Evolutionary conservation across 176 grass and related monocot species (phyloP).

Genomic region (Ananas comosus): DNA sequence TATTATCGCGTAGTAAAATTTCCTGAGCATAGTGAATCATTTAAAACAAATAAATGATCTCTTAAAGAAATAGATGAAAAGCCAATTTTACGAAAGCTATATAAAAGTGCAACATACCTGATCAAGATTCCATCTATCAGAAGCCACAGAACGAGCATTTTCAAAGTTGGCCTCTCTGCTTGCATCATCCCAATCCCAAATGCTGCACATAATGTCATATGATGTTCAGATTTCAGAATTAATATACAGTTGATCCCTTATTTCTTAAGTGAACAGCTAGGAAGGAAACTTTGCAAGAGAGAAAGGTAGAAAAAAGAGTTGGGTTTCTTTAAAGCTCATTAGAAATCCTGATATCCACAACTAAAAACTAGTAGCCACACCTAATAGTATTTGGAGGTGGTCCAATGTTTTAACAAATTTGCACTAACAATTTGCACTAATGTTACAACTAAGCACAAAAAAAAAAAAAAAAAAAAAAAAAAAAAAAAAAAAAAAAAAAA

Average conservation of each 20-base stretch:
- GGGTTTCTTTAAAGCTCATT: no score
- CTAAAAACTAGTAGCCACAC: no score
- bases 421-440: no score
- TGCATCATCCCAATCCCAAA: slow-evolving; percentile 76
- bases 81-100: background rate
- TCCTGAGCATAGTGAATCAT: background rate
- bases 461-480: no score
- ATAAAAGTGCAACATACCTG: slow-evolving; percentile 34
- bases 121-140: slow-evolving; percentile 69
- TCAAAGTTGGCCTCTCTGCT: slow-evolving; percentile 55
- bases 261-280: background rate
- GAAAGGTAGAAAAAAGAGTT: no score
- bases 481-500: no score
- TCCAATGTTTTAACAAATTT: no score
- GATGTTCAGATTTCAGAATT: background rate
- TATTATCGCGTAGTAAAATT: no score
- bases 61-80: background rate
- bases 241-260: background rate
- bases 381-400: no score
- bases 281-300: no score
- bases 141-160: slow-evolving; percentile 69
- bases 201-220: slow-evolving; percentile 30
- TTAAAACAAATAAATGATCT: background rate
- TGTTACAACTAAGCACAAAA: no score
- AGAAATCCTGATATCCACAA: no score